Evolutionary conservation across 2,329 filamentous ascomycete species (phyloP), one percentile per base, ranked within the genome.

Genomic region (Pseudomassariella vexata): DNA sequence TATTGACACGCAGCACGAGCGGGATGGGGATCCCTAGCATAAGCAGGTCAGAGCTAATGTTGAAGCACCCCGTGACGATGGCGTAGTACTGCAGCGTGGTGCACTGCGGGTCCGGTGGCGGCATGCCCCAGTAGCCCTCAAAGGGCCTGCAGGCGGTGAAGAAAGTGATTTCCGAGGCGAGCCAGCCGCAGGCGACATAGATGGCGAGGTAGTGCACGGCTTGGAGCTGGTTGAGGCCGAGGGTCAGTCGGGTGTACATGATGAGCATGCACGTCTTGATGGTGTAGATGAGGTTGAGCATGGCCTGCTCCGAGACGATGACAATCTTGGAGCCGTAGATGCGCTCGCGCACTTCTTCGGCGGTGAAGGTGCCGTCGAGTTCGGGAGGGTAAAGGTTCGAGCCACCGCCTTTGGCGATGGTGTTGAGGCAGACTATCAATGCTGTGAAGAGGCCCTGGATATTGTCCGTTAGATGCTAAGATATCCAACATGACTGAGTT

Each of bases 11-110:
- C 7, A 62, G 35, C 11, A 73, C 46, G 32, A 73, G 53, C 1
- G 68, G 66, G 12, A 73, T 51, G 1, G 65, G 64, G 24, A 73
- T 57, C 6, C 56, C 42, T 7, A 73, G 58, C 53, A 73, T 68
- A 36, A 60, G 44, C 4, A 66, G 10, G 39, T 73, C 69, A 26
- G 60, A 65, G 18, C 57, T 56, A 38, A 72, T 57, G 44, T 71
- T 71, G 50, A 72, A 68, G 19, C 47, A 48, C 5, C 57, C 66
- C 43, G 71, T 62, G 6, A 68, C 55, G 22, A 70, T 64, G 19
- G 61, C 60, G 42, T 67, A 71, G 39, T 59, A 49, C 38, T 62
- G 45, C 14, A 65, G 59, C 1, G 65, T 68, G 2, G 62, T 60
- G 44, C 66, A 72, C 47, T 71, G 65, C 6, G 54, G 53, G 32